Base-by-base conservation (phyloP, 345 rosid genomes). In the Pistacia atlantica region DNA sequence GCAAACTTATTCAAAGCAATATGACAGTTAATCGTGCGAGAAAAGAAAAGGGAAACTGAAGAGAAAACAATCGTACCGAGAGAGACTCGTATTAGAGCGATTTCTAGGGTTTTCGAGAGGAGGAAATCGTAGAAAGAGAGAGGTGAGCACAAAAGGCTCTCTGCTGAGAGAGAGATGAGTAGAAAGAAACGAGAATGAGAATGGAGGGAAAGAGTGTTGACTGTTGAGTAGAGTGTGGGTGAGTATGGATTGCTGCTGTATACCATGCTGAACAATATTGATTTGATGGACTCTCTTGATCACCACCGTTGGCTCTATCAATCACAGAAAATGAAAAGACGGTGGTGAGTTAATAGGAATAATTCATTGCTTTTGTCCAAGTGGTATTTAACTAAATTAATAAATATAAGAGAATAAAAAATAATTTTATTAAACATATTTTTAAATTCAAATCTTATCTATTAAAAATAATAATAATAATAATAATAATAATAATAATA, bases 141-240 rank as follows among this genome's bases (percentile, higher is more conserved):
- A 70, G 56, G 4, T 31, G 46, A 46, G 76, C 8, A 42, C 46
- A 0, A 46, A 58, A 48, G n/a, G 5, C 66, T 8, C 75, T 16
- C 42, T 63, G 22, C 49, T 8, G 46, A 57, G 7, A 38, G 31
- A 31, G 25, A 57, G 58, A 9, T 31, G 46, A 8, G 10, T 13
- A 2, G 42, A n/a, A 4, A 49, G 45, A 17, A 22, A 31, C 17
- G 59, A 11, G 59, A 62, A 4, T 33, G 28, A 17, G 48, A 49
- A 49, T 62, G 76, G 76, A 73, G 76, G 76, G 76, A 73, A 73
- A 62, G 18, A 2, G 25, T 5, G n/a, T 60, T 48, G 28, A 46
- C 4, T 61, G 31, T 22, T 0, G 8, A 18, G 1, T 0, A 20
- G 46, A 0, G 56, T 16, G 4, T 14, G 7, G 10, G 22, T 12